Evolutionary conservation across 2,329 filamentous ascomycete species (phyloP).

Genomic region (Phaeomoniella chlamydospora): DNA sequence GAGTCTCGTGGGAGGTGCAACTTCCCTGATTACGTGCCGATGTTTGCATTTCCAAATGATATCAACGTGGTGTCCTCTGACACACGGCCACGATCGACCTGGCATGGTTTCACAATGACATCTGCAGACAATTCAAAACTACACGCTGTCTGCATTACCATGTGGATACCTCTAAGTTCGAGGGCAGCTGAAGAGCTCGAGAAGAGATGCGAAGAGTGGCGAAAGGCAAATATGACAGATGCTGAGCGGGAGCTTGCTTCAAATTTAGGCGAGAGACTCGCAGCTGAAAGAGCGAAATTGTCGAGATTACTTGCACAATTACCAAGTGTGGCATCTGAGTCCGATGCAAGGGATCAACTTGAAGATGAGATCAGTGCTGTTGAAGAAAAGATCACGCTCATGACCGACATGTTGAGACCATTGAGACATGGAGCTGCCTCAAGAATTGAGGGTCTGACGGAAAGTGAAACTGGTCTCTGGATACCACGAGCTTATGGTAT

Average conservation of each 20-base stretch:
- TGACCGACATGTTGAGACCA: slow-evolving; percentile 89
- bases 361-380: slow-evolving; percentile 92
- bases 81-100: slow-evolving; percentile 84
- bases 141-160: slow-evolving; percentile 78
- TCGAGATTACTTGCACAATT: slow-evolving; percentile 77
- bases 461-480: slow-evolving; percentile 92
- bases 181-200: slow-evolving; percentile 65
- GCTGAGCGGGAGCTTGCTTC: slow-evolving; percentile 90
- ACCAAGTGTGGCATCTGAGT: slow-evolving; percentile 66
- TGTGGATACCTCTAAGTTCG: slow-evolving; percentile 79
- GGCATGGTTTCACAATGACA: slow-evolving; percentile 99
- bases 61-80: slow-evolving; percentile 94
- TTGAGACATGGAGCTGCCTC: slow-evolving; percentile 87
- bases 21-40: slow-evolving; percentile 95
- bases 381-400: slow-evolving; percentile 91
- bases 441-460: slow-evolving; percentile 91
- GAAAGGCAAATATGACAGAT: slow-evolving; percentile 89
- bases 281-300: slow-evolving; percentile 73
- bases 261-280: slow-evolving; percentile 77
- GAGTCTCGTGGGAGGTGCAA: slow-evolving; percentile 66
- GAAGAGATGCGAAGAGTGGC: slow-evolving; percentile 69
- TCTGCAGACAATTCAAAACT: slow-evolving; percentile 81
- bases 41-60: slow-evolving; percentile 98
- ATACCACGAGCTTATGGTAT: slow-evolving; percentile 88
- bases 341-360: slow-evolving; percentile 62